These are phyloP conservation scores for Lyophyllum atratum DNA, from an alignment of 768 basidiomycete species.

Conservation along the genomic window DNA sequence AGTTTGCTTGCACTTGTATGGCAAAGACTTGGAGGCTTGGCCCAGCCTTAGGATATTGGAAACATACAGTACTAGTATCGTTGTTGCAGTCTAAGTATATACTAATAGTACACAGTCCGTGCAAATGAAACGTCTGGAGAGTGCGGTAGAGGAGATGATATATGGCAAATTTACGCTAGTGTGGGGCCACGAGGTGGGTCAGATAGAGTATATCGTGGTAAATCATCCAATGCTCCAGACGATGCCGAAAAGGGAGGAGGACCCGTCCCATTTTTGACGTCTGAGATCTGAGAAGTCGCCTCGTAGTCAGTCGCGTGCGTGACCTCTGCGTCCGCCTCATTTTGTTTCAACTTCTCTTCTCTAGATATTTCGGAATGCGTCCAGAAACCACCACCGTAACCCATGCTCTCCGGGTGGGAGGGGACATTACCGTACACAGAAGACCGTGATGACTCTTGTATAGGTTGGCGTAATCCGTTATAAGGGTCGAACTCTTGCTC, in stretches of 20 bases:
- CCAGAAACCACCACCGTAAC: slow-evolving; percentile 39
- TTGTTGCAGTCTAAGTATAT: too few species aligned
- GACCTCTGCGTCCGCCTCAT: slow-evolving; percentile 9
- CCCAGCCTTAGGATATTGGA: too few species aligned
- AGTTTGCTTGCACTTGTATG: slow-evolving; percentile 15
- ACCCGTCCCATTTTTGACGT: slow-evolving; percentile 10
- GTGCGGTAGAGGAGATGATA: background rate
- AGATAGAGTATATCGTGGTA: slow-evolving; percentile 20
- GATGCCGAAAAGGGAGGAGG: slow-evolving; percentile 4
- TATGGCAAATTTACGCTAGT: background rate
- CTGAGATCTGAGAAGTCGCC: slow-evolving; percentile 9
- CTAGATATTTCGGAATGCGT: slow-evolving; percentile 31
- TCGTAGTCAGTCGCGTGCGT: slow-evolving; percentile 11
- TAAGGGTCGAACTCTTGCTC: slow-evolving; percentile 44
- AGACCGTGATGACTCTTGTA: slow-evolving; percentile 8
- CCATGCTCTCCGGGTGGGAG: slow-evolving; percentile 25
- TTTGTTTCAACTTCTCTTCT: slow-evolving; percentile 32
- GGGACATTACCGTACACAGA: slow-evolving; percentile 9
- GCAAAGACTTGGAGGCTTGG: slow-evolving; percentile 1
- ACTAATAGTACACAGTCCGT: too few species aligned
- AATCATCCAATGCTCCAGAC: slow-evolving; percentile 11
- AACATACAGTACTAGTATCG: too few species aligned
- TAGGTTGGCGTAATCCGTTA: slow-evolving; percentile 24
- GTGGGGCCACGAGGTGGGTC: slow-evolving; percentile 1
- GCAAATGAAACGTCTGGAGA: background rate